Evolutionary conservation across 257 asterid species (phyloP).

Genomic region (Solanum lycopersicoides): DNA sequence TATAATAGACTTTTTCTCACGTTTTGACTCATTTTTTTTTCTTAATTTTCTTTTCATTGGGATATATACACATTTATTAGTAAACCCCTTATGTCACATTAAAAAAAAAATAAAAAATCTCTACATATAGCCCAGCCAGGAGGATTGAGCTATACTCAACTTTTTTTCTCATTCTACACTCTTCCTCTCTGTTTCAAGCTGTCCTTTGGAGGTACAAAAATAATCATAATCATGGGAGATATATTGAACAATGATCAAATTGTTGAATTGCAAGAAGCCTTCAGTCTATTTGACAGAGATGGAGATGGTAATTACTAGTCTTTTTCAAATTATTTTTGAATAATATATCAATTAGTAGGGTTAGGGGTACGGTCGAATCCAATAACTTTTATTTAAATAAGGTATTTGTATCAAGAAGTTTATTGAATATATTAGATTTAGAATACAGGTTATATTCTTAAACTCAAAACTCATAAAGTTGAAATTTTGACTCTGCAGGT

Average conservation of each 20-base stretch:
- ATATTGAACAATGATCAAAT: conserved; percentile 26
- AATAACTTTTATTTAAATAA: background rate
- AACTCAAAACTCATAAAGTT: background rate
- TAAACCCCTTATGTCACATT: conserved; percentile 16
- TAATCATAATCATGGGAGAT: conserved; percentile 14
- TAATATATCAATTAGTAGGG: too few species aligned
- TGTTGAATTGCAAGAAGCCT: conserved; percentile 41
- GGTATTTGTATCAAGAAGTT: too few species aligned
- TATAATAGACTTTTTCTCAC: background rate
- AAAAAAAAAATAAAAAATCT: background rate
- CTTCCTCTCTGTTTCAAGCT: background rate
- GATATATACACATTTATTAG: background rate
- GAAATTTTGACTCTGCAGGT: conserved; percentile 4
- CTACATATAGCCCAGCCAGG: conserved; percentile 45
- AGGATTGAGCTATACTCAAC: conserved; percentile 32
- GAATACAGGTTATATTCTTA: too few species aligned
- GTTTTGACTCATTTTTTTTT: background rate
- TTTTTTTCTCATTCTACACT: background rate
- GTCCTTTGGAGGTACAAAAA: background rate
- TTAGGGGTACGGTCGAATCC: background rate
- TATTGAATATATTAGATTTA: too few species aligned
- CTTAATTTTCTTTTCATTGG: background rate
- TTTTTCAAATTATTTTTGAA: background rate
- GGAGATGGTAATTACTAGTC: conserved; percentile 25
- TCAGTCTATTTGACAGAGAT: conserved; percentile 40